Evolutionary conservation across 106 monocot species (phyloP).

Genomic region (Dactylorhiza incarnata): DNA sequence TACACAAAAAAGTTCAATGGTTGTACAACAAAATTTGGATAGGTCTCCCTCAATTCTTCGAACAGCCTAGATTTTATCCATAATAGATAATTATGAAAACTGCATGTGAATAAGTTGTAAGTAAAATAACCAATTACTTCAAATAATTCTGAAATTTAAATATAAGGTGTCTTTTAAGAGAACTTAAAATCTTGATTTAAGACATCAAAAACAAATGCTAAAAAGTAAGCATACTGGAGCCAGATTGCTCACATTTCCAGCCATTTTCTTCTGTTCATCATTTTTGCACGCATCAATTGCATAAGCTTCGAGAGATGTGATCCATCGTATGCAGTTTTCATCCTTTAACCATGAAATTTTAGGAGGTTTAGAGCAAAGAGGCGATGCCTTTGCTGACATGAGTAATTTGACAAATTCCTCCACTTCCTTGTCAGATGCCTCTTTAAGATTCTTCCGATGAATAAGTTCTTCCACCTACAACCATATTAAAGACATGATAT

Average conservation of each 20-base stretch:
- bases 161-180: too few relatives aligned
- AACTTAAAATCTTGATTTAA: too few relatives aligned
- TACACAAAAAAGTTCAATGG: too few relatives aligned
- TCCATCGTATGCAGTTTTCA: conserved; percentile 40
- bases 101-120: too few relatives aligned
- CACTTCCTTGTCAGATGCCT: conserved; percentile 69
- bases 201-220: neutral
- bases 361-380: conserved; percentile 46
- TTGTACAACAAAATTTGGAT: too few relatives aligned
- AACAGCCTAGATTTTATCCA: too few relatives aligned
- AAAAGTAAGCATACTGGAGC: conserved; percentile 6
- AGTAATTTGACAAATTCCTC: conserved; percentile 73
- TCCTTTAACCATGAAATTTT: conserved; percentile 64
- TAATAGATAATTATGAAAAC: too few relatives aligned
- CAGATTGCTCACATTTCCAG: conserved; percentile 52
- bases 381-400: conserved; percentile 49
- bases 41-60: too few relatives aligned
- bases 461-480: conserved; percentile 80
- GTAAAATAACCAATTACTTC: too few relatives aligned
- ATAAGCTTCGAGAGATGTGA: conserved; percentile 78
- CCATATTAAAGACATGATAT: neutral
- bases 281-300: conserved; percentile 58
- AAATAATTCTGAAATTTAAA: too few relatives aligned
- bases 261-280: conserved; percentile 74
- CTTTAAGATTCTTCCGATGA: conserved; percentile 46